Percentiles rank a stretch among this genome's conserved stretches.
Conservation (phyloP, 2,329 filamentous ascomycete species). For the Chalaropsis ovoidea region DNA sequence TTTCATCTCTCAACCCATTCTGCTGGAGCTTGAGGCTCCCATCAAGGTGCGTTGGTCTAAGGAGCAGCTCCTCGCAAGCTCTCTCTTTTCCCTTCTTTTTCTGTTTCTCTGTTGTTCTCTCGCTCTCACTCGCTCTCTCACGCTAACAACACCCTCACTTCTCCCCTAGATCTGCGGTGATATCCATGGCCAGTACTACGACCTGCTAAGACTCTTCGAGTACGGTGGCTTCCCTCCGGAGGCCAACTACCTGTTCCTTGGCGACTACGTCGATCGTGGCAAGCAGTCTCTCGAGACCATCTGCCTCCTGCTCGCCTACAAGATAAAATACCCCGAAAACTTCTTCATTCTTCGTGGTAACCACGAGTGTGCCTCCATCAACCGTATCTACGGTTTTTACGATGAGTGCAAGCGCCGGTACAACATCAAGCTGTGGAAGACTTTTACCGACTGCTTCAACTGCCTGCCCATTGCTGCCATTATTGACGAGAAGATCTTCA, state of each 20-base stretch:
- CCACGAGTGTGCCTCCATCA: constrained; percentile 98
- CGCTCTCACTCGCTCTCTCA: constrained; percentile 1
- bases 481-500: constrained; percentile 99
- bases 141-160: constrained; percentile 23
- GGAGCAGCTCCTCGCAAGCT: neutral
- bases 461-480: constrained; percentile 96
- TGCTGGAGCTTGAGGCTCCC: constrained; percentile 93
- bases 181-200: constrained; percentile 98
- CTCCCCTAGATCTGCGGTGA: constrained; percentile 81
- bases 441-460: constrained; percentile 99
- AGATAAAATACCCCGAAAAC: constrained; percentile 99
- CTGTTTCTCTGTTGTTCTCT: neutral
- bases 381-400: constrained; percentile 99
- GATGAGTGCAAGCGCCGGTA: constrained; percentile 98
- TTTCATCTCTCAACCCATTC: constrained; percentile 97
- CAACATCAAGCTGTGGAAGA: constrained; percentile 99
- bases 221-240: constrained; percentile 97
- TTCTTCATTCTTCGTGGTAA: constrained; percentile 98
- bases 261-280: constrained; percentile 96
- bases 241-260: constrained; percentile 98
- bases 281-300: constrained; percentile 99
- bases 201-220: constrained; percentile 92
- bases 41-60: constrained; percentile 67
- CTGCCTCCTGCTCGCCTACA: constrained; percentile 91
- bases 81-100: too few species aligned